Evolutionary conservation across 208 protist species (phyloP), one percentile per base, ranked within the genome.

Genomic region (Leishmania mexicana): DNA sequence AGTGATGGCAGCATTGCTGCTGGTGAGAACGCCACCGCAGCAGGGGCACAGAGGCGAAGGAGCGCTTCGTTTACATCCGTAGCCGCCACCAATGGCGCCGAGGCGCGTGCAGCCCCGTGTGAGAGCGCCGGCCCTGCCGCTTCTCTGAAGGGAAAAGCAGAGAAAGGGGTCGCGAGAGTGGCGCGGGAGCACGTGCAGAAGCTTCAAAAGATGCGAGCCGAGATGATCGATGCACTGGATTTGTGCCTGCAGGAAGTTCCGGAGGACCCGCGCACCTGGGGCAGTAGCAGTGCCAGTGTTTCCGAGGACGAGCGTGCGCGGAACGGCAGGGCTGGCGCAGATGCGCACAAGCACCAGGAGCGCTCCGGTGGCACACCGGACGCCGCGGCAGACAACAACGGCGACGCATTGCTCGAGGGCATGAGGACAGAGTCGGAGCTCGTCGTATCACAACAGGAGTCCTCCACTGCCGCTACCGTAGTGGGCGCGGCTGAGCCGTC

Each of bases 181-280:
- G 2, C 83, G 13, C 65, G 49, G 3, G 81, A 75, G 31, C 40
- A 78, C 11, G 65, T 90, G 49, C 65, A 64, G 31, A 11, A 58
- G 42, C 75, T 95, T 57, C 83, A 89, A 65, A 80, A 83, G 58
- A 87, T 96, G 38, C 86, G 92, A 1, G 88, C 85, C 17, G 94
- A 95, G 64, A 88, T 96, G 83, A 88, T 97, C 7, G 92, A 93
- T 40, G 87, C 91, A 19, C 83, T 97, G 13, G 94, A 97, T 62
- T 83, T 97, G 74, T 97, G 94, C 77, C 62, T 96, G 40, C 88
- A 94, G 80, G 90, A 90, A 65, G 81, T 96, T 24, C 94, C 92
- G 3, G 83, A 89, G 38, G 76, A 73, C 49, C 65, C 24, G 38
- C 65, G 80, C 60, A 53, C 42, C 64, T 73, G 76, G 76, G 76